Evolutionary conservation across 2,329 filamentous ascomycete genomes (phyloP).

Genomic region (Penicillium vulpinum): DNA sequence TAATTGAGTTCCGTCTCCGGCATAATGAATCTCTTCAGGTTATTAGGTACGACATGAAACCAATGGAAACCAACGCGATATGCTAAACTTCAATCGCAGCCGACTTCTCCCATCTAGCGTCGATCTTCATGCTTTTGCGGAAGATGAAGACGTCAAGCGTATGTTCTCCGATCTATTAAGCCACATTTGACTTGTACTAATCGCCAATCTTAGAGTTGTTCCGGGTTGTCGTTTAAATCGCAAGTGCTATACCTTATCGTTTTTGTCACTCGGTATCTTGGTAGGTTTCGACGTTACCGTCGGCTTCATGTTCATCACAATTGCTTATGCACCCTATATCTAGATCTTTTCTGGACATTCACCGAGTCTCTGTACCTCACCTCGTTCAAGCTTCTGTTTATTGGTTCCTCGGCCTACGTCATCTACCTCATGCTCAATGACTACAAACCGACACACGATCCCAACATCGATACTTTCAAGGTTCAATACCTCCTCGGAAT

Average conservation of each 20-base stretch:
- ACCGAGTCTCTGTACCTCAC: conserved; percentile 87
- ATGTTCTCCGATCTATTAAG: conserved; percentile 34
- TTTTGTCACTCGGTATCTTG: conserved; percentile 89
- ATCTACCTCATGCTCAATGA: conserved; percentile 97
- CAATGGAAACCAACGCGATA: background rate
- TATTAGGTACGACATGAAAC: conserved; percentile 55
- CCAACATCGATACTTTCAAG: conserved; percentile 95
- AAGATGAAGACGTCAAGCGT: conserved; percentile 96
- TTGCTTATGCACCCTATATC: background rate
- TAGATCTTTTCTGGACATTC: conserved; percentile 80
- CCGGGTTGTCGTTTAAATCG: conserved; percentile 98
- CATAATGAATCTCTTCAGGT: conserved; percentile 69
- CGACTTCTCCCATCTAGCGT: conserved; percentile 92
- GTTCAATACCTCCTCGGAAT: conserved; percentile 89
- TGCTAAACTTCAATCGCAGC: conserved; percentile 52
- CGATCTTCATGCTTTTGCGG: conserved; percentile 90
- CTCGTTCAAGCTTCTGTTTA: conserved; percentile 93
- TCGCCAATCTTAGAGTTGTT: conserved; percentile 69
- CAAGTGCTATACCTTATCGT: conserved; percentile 93
- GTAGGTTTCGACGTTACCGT: conserved; percentile 45
- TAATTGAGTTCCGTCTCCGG: conserved; percentile 7
- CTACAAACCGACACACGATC: conserved; percentile 96
- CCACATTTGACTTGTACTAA: conserved; percentile 5
- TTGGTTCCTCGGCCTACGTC: conserved; percentile 84
- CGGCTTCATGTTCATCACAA: background rate